A percentile compares a stretch with the other conserved stretches of the same genome.
Conservation (phyloP, 192 early-diverging fungal species). For the Geosiphon pyriformis region DNA sequence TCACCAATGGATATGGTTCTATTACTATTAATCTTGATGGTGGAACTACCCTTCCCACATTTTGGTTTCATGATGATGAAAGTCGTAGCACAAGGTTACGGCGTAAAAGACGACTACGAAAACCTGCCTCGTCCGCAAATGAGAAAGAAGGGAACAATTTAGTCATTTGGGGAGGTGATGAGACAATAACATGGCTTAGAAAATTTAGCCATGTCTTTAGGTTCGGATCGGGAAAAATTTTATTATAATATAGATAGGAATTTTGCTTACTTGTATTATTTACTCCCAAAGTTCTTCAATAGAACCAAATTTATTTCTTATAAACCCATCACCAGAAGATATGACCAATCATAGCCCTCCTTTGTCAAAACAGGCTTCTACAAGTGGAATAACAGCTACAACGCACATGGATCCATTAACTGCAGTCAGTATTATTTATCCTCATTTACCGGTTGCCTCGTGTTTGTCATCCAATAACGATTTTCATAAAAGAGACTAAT, state of each 20-base stretch:
- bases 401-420: conserved; percentile 34
- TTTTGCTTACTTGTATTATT: background rate
- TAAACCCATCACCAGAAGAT: conserved; percentile 38
- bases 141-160: conserved; percentile 26
- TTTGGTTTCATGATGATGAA: conserved; percentile 75
- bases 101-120: conserved; percentile 20
- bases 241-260: background rate
- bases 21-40: conserved; percentile 59
- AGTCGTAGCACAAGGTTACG: conserved; percentile 45
- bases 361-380: conserved; percentile 25
- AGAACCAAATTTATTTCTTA: conserved; percentile 42
- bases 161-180: conserved; percentile 64
- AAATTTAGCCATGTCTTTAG: conserved; percentile 34
- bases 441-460: background rate
- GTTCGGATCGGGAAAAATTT: too few relatives aligned
- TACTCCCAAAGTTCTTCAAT: conserved; percentile 15
- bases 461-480: background rate
- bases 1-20: conserved; percentile 66
- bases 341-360: conserved; percentile 31
- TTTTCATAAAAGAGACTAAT: background rate
- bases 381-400: background rate
- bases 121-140: background rate
- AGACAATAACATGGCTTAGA: conserved; percentile 53
- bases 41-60: conserved; percentile 56
- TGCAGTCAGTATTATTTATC: conserved; percentile 32